phyloP scores from a whole-genome alignment of 306 rosid genomes.

The Cucumis melo region DNA sequence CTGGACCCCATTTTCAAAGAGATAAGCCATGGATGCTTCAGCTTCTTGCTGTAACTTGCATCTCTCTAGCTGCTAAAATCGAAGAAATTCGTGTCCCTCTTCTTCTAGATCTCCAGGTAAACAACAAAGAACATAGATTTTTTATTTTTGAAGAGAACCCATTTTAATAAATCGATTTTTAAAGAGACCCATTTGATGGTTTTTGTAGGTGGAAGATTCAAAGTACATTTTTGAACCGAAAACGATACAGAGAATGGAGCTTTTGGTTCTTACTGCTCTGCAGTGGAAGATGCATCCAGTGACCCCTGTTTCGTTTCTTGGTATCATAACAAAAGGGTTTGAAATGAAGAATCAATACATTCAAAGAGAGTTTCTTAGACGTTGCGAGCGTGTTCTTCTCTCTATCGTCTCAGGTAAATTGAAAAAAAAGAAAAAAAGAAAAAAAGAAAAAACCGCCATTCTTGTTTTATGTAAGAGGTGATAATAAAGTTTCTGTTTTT shows the following conservation, averaged over 20 bases:
- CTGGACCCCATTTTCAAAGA: constrained; percentile 45
- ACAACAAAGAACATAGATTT: not conserved
- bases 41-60: constrained; percentile 81
- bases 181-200: not conserved
- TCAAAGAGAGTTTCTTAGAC: constrained; percentile 60
- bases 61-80: constrained; percentile 89
- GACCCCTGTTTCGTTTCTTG: constrained; percentile 75
- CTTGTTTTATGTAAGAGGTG: not conserved
- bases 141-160: not conserved
- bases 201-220: constrained; percentile 46
- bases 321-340: constrained; percentile 58
- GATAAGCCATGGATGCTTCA: constrained; percentile 85
- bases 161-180: not conserved
- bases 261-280: constrained; percentile 58
- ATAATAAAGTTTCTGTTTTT: not conserved
- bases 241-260: constrained; percentile 88
- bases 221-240: constrained; percentile 65
- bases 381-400: constrained; percentile 65
- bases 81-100: constrained; percentile 90
- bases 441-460: not conserved
- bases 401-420: constrained; percentile 54
- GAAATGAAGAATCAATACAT: constrained; percentile 46
- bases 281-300: constrained; percentile 96
- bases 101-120: constrained; percentile 85
- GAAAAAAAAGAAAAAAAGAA: too few relatives aligned